Evolutionary conservation across 768 basidiomycete genomes (phyloP), one percentile per base, ranked within the genome.

Genomic region (Naganishia vishniacii): DNA sequence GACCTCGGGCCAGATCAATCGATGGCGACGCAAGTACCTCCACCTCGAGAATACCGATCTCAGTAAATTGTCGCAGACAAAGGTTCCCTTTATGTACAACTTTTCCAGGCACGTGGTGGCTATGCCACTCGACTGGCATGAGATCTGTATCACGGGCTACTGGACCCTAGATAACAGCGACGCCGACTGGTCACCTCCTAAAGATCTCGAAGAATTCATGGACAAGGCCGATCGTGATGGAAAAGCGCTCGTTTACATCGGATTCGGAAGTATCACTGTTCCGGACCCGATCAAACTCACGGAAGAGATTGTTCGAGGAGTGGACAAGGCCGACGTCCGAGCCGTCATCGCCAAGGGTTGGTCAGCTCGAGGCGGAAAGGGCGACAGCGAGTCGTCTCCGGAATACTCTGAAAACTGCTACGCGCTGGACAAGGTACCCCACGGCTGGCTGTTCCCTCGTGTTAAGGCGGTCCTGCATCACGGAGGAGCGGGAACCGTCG

Each of bases 401-500:
- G 80, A 83, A 72, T 83, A 82, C 65, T 84, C 63, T 3, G 53
- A 58, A 5, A 73, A 68, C 59, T 72, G 68, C 60, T 72, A 68
- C 26, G 66, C 81, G 68, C 68, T 87, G n/a, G 84, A 86, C 41
- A 84, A 83, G 72, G 80, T 86, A 8, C 86, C 86, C 2, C 86
- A 87, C 72, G 84, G 72, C 32, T 78, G 77, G 77, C 69, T 78
- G 20, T 77, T 78, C 66, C 71, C 72, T 0, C 69, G 69, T 48
- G 79, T 87, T 12, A 83, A 85, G 69, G 86, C 85, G 1, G 84
- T 80, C 9, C 63, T 86, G 45, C 85, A 86, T 74, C 85, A 87
- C 66, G 86, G 86, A 23, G 86, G 86, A 8, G 86, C 86, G 4
- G 86, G 86, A 13, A 87, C 86, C 0, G 86, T 86, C 0, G 85